Conservation (phyloP, 805 yeast species). For the Candida insectorum region DNA sequence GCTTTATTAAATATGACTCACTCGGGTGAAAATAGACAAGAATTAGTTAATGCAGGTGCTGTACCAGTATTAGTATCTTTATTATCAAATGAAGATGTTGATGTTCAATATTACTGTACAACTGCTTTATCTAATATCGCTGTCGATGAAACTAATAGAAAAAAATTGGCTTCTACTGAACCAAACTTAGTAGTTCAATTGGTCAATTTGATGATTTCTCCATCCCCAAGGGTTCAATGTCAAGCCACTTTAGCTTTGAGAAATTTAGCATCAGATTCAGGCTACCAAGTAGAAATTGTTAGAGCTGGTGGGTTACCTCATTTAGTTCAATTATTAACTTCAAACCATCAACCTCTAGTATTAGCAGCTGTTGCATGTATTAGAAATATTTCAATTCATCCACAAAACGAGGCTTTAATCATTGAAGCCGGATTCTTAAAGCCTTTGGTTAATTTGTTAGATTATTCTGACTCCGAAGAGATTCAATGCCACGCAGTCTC, state of each 20-base stretch:
- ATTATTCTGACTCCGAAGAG: slow-evolving; percentile 86
- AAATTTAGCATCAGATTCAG: slow-evolving; percentile 92
- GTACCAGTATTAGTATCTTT: slow-evolving; percentile 92
- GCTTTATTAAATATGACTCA: slow-evolving; percentile 98
- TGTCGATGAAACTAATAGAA: slow-evolving; percentile 89
- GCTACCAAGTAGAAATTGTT: slow-evolving; percentile 93
- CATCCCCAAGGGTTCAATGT: slow-evolving; percentile 93
- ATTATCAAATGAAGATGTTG: slow-evolving; percentile 83
- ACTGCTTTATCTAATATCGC: slow-evolving; percentile 97
- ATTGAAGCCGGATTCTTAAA: slow-evolving; percentile 95
- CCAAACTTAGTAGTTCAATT: slow-evolving; percentile 86
- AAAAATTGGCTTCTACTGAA: slow-evolving; percentile 84
- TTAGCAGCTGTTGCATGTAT: slow-evolving; percentile 98
- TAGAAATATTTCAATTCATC: slow-evolving; percentile 94
- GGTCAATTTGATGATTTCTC: slow-evolving; percentile 88
- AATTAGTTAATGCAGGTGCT: slow-evolving; percentile 95
- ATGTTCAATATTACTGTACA: slow-evolving; percentile 97
- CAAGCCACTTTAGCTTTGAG: slow-evolving; percentile 96
- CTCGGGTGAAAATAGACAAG: slow-evolving; percentile 92
- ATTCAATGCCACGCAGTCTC: slow-evolving; percentile 98
- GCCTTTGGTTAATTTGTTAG: slow-evolving; percentile 83
- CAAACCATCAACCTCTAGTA: slow-evolving; percentile 86
- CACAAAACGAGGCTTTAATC: slow-evolving; percentile 90
- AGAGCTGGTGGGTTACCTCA: slow-evolving; percentile 94
- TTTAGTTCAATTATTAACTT: slow-evolving; percentile 82